Evolutionary conservation across 2,329 filamentous ascomycete species (phyloP), one percentile per base, ranked within the genome.

Genomic region (Ophioceras dolichostomum): DNA sequence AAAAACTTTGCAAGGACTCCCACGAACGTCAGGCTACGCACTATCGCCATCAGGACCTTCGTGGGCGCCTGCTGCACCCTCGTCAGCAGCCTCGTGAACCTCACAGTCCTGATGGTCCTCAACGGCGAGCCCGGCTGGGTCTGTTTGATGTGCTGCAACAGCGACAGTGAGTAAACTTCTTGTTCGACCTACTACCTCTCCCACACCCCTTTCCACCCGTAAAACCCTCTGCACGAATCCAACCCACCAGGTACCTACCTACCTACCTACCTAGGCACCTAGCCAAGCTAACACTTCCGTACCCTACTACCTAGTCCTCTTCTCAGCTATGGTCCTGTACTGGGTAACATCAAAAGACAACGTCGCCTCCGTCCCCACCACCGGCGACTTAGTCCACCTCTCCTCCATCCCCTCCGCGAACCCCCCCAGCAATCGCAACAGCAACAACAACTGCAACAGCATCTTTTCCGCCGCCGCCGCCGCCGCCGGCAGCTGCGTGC

Each of bases 81-180:
- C 4, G 52, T 63, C 12, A 75, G 71, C 44, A 76, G 68, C 42
- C 65, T 39, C 5, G 63, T 67, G 70, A 80, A 80, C 48, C 53
- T 80, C 3, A 65, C 67, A 3, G 63, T 79, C 0, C 54, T 79
- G 1, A 68, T 76, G 60, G 62, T 62, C 2, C 61, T 79, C 2
- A 55, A 72, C 18, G 75, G 75, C 10, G 75, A 55, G 48, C 73
- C 70, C 2, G 75, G 69, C 3, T 80, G 75, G 74, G 64, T 80
- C 3, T 80, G 74, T 45, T 61, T 80, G 4, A 73, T 77, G 59
- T 74, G 72, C 47, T 81, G 76, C 49, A 79, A 79, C 47, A 63
- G 65, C 43, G 76, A 80, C 49, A 68, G 73, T 75, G 53, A 48
- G 64, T 56, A 19, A 12, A 4, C 22, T 14, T 4, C 33, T 14